Conservation (phyloP, 2,329 filamentous ascomycete genomes). For the Monosporascus sp. region DNA sequence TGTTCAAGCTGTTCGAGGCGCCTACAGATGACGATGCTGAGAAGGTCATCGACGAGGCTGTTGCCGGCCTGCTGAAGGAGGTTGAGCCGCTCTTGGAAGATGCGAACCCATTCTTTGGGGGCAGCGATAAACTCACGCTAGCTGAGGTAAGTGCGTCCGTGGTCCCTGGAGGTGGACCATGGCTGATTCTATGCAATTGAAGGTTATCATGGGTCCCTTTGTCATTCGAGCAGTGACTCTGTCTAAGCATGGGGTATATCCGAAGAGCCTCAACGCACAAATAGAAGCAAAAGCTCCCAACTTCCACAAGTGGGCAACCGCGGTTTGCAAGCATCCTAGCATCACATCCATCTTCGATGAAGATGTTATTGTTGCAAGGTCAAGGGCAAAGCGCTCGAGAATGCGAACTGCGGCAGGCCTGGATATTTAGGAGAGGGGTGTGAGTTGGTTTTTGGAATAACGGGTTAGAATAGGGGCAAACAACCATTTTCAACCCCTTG, state of each 20-base stretch:
- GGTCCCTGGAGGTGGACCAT: not conserved
- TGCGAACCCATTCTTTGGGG: constrained; percentile 58
- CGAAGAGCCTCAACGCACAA: constrained; percentile 37
- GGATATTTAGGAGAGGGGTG: not conserved
- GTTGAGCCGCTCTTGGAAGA: constrained; percentile 63
- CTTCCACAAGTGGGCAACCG: constrained; percentile 63
- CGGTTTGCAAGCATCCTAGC: constrained; percentile 56
- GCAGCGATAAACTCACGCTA: constrained; percentile 59
- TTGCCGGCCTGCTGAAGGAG: constrained; percentile 59
- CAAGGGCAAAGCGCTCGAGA: not conserved
- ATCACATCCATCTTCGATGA: constrained; percentile 61
- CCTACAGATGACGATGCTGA: constrained; percentile 46
- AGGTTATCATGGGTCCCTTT: constrained; percentile 64
- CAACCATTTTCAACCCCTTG: too few species aligned
- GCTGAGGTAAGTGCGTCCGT: constrained; percentile 56
- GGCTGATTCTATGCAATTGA: not conserved
- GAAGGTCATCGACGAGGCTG: constrained; percentile 42
- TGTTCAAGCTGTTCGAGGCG: constrained; percentile 26
- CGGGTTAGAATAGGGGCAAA: too few species aligned
- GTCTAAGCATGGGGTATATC: constrained; percentile 49
- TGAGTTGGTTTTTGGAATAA: not conserved
- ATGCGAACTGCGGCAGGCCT: not conserved
- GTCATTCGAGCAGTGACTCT: constrained; percentile 54
- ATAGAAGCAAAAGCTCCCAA: constrained; percentile 54
- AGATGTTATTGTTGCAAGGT: constrained; percentile 28